Conservation (phyloP, 2,329 filamentous ascomycete species). For the Cercospora canescens region DNA sequence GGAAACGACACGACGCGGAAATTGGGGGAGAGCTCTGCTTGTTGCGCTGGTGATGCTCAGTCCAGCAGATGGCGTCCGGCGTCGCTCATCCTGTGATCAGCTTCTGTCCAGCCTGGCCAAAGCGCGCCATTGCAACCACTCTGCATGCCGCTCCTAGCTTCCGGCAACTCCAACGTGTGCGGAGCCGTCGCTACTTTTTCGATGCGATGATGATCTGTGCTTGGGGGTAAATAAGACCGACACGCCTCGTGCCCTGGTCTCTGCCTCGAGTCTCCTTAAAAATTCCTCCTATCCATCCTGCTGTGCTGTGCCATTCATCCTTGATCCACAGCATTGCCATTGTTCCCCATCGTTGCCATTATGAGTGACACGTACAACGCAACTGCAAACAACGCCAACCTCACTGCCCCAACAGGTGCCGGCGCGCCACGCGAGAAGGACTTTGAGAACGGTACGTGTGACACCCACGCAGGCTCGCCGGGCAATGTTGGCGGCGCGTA, state of each 20-base stretch:
- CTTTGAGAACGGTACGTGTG: constrained; percentile 37
- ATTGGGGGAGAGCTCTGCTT: constrained; percentile 2
- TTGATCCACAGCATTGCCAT: not conserved
- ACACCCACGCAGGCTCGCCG: not conserved
- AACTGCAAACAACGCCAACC: constrained; percentile 31
- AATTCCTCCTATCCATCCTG: constrained; percentile 4
- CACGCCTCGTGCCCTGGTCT: constrained; percentile 9
- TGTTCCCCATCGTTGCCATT: not conserved
- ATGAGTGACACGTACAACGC: constrained; percentile 25
- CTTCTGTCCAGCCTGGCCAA: constrained; percentile 3
- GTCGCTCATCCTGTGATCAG: constrained; percentile 4
- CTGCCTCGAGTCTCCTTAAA: constrained; percentile 5
- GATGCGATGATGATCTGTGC: constrained; percentile 14
- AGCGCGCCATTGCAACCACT: constrained; percentile 18
- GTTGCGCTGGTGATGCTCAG: constrained; percentile 11
- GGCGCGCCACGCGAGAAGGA: constrained; percentile 46
- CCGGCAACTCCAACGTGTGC: constrained; percentile 15
- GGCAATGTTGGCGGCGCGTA: not conserved
- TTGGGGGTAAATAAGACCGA: constrained; percentile 18
- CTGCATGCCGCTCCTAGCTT: constrained; percentile 10
- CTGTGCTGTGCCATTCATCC: constrained; percentile 2
- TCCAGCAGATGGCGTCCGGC: constrained; percentile 15
- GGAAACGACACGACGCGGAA: constrained; percentile 19
- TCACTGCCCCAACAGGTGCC: constrained; percentile 23
- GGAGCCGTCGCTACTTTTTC: constrained; percentile 10